Percentiles rank a stretch among this genome's conserved stretches.
phyloP scores from a whole-genome alignment of 2,329 filamentous ascomycete genomes.

The Chaetothyriales sp. region DNA sequence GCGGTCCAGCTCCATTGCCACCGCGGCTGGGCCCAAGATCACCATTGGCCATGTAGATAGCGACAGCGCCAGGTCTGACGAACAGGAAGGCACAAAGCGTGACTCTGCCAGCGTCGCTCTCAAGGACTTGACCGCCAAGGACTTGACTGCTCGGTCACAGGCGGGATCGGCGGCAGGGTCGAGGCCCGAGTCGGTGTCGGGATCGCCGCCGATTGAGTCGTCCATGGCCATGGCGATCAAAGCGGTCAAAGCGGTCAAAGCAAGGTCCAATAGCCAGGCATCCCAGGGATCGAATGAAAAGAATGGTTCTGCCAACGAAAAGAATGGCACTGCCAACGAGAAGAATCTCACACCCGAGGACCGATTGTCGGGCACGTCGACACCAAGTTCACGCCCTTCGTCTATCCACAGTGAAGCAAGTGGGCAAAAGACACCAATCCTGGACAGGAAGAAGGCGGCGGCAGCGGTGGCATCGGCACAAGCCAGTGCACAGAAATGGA shows the following conservation, averaged over 20 bases:
- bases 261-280: slow-evolving; percentile 32
- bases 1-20: slow-evolving; percentile 48
- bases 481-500: slow-evolving; percentile 46
- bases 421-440: slow-evolving; percentile 6
- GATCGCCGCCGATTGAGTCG: slow-evolving; percentile 27
- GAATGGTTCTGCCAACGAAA: too few relatives aligned
- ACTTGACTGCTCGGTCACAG: slow-evolving; percentile 46
- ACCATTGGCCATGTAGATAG: slow-evolving; percentile 52
- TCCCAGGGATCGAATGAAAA: slow-evolving; percentile 32
- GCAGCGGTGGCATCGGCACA: slow-evolving; percentile 37
- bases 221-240: slow-evolving; percentile 19
- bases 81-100: slow-evolving; percentile 27
- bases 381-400: slow-evolving; percentile 10
- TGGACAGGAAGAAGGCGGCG: slow-evolving; percentile 24
- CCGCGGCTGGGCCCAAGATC: slow-evolving; percentile 48
- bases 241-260: slow-evolving; percentile 22
- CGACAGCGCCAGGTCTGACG: slow-evolving; percentile 45
- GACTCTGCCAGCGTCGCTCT: slow-evolving; percentile 47
- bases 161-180: slow-evolving; percentile 20
- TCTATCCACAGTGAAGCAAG: slow-evolving; percentile 6
- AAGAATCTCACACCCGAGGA: not conserved
- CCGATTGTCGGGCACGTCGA: slow-evolving; percentile 13
- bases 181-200: slow-evolving; percentile 24
- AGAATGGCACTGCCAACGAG: too few relatives aligned
- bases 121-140: slow-evolving; percentile 54